Percentiles rank a stretch among this genome's conserved stretches.
phyloP scores from a whole-genome alignment of 2,329 filamentous ascomycete species.

The Plenodomus biglobosus region DNA sequence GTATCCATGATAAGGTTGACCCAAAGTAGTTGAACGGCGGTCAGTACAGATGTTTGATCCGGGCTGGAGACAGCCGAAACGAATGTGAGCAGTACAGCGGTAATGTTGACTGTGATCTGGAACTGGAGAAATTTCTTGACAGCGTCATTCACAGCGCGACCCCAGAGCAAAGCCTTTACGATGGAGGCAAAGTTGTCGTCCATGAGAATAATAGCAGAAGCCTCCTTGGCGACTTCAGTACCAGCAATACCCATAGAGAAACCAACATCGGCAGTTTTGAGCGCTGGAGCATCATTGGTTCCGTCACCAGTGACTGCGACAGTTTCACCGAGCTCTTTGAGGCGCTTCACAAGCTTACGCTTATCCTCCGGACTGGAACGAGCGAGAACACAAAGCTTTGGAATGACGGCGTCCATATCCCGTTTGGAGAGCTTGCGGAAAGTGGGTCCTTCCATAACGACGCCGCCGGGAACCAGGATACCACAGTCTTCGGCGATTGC shows the following conservation, averaged over 20 bases:
- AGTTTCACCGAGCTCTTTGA: conserved; percentile 70
- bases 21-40: conserved; percentile 90
- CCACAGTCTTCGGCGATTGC: conserved; percentile 79
- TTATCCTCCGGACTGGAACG: conserved; percentile 72
- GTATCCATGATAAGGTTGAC: conserved; percentile 98
- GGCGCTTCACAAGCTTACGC: conserved; percentile 62
- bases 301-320: conserved; percentile 83
- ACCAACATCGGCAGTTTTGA: conserved; percentile 79
- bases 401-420: conserved; percentile 59
- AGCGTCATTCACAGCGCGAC: conserved; percentile 51
- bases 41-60: conserved; percentile 73
- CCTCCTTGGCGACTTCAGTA: conserved; percentile 82
- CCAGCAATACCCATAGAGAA: conserved; percentile 86
- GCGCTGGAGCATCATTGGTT: conserved; percentile 79
- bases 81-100: conserved; percentile 83
- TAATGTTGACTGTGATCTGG: conserved; percentile 87
- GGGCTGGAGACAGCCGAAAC: conserved; percentile 76
- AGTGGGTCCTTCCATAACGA: conserved; percentile 76
- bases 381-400: conserved; percentile 67
- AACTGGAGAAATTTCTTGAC: conserved; percentile 55
- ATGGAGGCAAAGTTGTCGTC: conserved; percentile 88
- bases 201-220: conserved; percentile 83
- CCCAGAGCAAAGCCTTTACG: conserved; percentile 80
- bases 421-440: conserved; percentile 71
- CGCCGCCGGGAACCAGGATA: conserved; percentile 68